These are phyloP conservation scores for Sistotremastrum suecicum DNA, from an alignment of 768 basidiomycete species.

Conservation along the genomic window DNA sequence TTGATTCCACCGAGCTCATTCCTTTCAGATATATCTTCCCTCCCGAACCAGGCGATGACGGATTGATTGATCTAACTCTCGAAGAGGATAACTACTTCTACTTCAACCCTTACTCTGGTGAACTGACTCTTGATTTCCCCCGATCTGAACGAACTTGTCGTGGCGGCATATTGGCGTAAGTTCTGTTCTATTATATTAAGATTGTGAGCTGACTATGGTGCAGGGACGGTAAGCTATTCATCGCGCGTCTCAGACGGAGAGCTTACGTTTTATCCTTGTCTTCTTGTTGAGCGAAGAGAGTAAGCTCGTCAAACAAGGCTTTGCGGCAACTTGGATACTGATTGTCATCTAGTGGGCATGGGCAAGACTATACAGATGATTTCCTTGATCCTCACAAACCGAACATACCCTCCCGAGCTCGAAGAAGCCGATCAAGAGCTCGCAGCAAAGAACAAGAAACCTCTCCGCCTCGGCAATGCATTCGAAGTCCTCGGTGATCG, in stretches of 20 bases:
- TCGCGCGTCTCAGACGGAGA: slow-evolving; percentile 3
- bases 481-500: slow-evolving; percentile 7
- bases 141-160: slow-evolving; percentile 59
- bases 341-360: slow-evolving; percentile 60
- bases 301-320: too few species aligned
- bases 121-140: slow-evolving; percentile 76
- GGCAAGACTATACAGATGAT: slow-evolving; percentile 93
- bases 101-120: slow-evolving; percentile 85
- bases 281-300: slow-evolving; percentile 26
- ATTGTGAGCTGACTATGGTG: slow-evolving; percentile 1
- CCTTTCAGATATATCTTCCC: slow-evolving; percentile 58
- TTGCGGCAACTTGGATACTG: too few species aligned
- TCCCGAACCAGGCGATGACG: slow-evolving; percentile 35
- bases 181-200: slow-evolving; percentile 7
- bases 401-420: slow-evolving; percentile 26
- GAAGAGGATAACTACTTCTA: slow-evolving; percentile 60
- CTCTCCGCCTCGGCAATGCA: slow-evolving; percentile 36
- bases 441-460: slow-evolving; percentile 47
- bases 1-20: slow-evolving; percentile 6
- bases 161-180: slow-evolving; percentile 87
- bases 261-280: not conserved
- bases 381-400: slow-evolving; percentile 73
- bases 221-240: slow-evolving; percentile 21
- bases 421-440: slow-evolving; percentile 23
- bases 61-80: slow-evolving; percentile 63